Base-by-base conservation (phyloP, 1,284 basidiomycete genomes). In the Rhizoctonia solani region DNA sequence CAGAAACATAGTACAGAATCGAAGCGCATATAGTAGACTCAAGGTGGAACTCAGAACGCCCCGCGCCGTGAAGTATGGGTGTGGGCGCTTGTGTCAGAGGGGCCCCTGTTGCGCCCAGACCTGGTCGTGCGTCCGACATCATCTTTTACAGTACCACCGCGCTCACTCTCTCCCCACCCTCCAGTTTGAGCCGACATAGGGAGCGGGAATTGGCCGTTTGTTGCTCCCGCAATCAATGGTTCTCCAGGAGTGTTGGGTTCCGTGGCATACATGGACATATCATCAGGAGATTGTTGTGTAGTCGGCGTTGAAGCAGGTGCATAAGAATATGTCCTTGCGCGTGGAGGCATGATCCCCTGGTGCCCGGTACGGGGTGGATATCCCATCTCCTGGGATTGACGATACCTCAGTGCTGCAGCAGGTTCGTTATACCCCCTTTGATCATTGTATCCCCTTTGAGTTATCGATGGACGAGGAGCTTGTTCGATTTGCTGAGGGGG, bases 171-270 rank as follows among this genome's bases (percentile, higher is more conserved):
- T 1, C 44, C 29, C 56, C 56, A 59, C 23, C 56, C 56, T 13
- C 42, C 56, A 19, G n/a, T 19, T 9, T 19, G 13, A 46, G 11
- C n/a, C 44, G 8, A 19, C 2, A 21, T 37, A 16, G 59, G 59
- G 37, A 63, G 53, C 6, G 16, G 47, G 19, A 41, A 53, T 46
- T 19, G 44, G 19, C 44, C n/a, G 21, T 46, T 46, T 19, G 21
- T 39, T 39, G 37, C 37, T 8, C 9, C 37, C 8, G 37, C 37
- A 39, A 16, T 46, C 6, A 9, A 6, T 21, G 21, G 29, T 34
- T 63, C 59, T 16, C 59, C 59, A 52, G 59, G 59, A 3, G 59
- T 63, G 25, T 32, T 63, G 4, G 59, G 59, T 14, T 63, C 59
- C 49, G 59, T 50, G 6, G 49, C 13, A 29, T 63, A 63, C 37